phyloP scores from a whole-genome alignment of 352 stramenopile species.

The Globisporangium paroecandrum region DNA sequence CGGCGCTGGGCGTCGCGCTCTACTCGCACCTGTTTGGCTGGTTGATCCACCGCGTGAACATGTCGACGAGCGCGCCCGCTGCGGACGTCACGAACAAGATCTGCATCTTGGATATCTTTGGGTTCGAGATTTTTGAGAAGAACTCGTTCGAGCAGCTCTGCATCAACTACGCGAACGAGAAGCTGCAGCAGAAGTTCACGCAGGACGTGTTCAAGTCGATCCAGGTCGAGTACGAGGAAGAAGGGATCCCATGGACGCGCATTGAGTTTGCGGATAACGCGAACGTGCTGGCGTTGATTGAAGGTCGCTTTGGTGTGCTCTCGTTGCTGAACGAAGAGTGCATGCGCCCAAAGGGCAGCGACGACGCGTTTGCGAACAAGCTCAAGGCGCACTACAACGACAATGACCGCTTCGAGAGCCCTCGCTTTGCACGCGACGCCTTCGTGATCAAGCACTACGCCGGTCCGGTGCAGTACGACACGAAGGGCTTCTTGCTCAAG shows the following conservation, averaged over 20 bases:
- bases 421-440: conserved; percentile 75
- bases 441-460: conserved; percentile 97
- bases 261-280: conserved; percentile 92
- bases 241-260: conserved; percentile 90
- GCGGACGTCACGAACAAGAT: conserved; percentile 65
- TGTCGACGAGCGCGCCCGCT: conserved; percentile 61
- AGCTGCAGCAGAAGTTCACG: conserved; percentile 87
- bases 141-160: conserved; percentile 89
- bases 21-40: conserved; percentile 97
- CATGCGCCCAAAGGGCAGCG: conserved; percentile 85
- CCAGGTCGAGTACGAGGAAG: conserved; percentile 94
- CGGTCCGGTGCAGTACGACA: conserved; percentile 94
- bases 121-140: conserved; percentile 96
- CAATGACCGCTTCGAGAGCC: conserved; percentile 85
- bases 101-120: conserved; percentile 97
- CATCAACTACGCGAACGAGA: conserved; percentile 85
- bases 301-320: conserved; percentile 86
- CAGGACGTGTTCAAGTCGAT: conserved; percentile 90
- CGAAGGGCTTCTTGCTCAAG: conserved; percentile 93
- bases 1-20: conserved; percentile 74
- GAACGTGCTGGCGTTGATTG: conserved; percentile 88
- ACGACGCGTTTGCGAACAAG: conserved; percentile 86
- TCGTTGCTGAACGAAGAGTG: conserved; percentile 93
- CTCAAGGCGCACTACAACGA: conserved; percentile 86
- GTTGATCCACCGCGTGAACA: conserved; percentile 90